Evolutionary conservation across 371 early-diverging fungal species (phyloP).

Genomic region (Lichtheimia ornata): DNA sequence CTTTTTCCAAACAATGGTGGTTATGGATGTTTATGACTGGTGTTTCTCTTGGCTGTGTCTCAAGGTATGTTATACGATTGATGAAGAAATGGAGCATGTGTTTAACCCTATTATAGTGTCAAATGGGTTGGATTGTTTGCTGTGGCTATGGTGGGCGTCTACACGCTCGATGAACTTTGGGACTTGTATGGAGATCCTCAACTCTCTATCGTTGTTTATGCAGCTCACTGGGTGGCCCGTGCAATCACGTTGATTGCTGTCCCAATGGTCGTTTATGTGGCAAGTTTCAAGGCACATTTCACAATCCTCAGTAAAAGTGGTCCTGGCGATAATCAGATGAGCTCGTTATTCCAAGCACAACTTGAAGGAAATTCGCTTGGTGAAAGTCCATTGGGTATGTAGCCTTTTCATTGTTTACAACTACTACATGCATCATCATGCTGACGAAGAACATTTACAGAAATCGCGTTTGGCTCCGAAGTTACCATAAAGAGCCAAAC

Average conservation of each 20-base stretch:
- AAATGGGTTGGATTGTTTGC: conserved; percentile 99
- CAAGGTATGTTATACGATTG: conserved; percentile 19
- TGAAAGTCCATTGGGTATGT: conserved; percentile 77
- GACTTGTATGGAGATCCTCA: conserved; percentile 83
- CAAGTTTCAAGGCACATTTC: conserved; percentile 92
- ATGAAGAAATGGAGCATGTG: neutral
- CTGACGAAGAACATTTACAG: conserved; percentile 34
- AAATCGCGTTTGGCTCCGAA: conserved; percentile 90
- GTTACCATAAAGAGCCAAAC: conserved; percentile 87
- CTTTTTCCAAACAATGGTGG: conserved; percentile 88
- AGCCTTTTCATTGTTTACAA: neutral
- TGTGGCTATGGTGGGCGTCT: conserved; percentile 92
- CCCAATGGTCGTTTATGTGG: conserved; percentile 87
- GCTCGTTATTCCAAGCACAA: conserved; percentile 94
- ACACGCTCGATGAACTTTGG: conserved; percentile 95
- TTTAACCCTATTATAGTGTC: conserved; percentile 60
- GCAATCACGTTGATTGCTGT: conserved; percentile 80
- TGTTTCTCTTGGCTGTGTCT: conserved; percentile 85
- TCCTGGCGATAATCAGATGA: conserved; percentile 96
- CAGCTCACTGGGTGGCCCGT: conserved; percentile 79
- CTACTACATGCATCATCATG: neutral
- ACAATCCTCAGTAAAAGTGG: conserved; percentile 84
- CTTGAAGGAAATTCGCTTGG: conserved; percentile 82
- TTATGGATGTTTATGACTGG: conserved; percentile 89
- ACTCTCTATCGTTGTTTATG: conserved; percentile 69